A percentile compares a stretch with the other conserved stretches of the same genome.
Conservation (phyloP, 2,329 filamentous ascomycete species). For the Fonsecaea nubica region DNA sequence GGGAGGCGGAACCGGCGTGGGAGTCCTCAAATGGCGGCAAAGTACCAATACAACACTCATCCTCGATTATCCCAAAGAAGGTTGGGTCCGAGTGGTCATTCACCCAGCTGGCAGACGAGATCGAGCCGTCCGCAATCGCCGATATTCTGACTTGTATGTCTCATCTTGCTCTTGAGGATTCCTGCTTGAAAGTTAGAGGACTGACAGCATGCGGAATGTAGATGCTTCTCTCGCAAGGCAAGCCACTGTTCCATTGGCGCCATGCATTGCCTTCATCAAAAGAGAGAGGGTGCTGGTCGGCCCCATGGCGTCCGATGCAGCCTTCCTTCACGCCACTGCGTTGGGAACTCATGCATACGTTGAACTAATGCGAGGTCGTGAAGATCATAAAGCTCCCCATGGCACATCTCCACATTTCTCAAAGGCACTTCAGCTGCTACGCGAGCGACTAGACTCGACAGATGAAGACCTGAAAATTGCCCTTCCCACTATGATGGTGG, state of each 20-base stretch:
- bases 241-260: slow-evolving; percentile 45
- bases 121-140: slow-evolving; percentile 41
- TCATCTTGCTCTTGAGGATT: neutral
- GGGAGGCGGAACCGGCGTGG: neutral
- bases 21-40: neutral
- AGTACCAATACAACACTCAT: neutral
- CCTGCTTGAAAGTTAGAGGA: neutral
- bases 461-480: slow-evolving; percentile 36
- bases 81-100: slow-evolving; percentile 37
- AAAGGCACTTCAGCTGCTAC: slow-evolving; percentile 43
- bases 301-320: slow-evolving; percentile 45
- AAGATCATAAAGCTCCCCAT: slow-evolving; percentile 6
- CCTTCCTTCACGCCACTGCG: slow-evolving; percentile 48
- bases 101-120: slow-evolving; percentile 41
- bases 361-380: slow-evolving; percentile 34
- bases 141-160: slow-evolving; percentile 45
- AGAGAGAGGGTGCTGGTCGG: slow-evolving; percentile 42
- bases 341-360: slow-evolving; percentile 47
- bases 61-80: slow-evolving; percentile 9
- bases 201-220: slow-evolving; percentile 26
- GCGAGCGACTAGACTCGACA: slow-evolving; percentile 41
- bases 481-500: slow-evolving; percentile 44
- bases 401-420: slow-evolving; percentile 41
- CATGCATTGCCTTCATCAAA: slow-evolving; percentile 43
- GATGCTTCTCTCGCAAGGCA: slow-evolving; percentile 45